Base-by-base conservation (phyloP, 2,329 filamentous ascomycete genomes). In the Calonectria pseudoreteaudii region DNA sequence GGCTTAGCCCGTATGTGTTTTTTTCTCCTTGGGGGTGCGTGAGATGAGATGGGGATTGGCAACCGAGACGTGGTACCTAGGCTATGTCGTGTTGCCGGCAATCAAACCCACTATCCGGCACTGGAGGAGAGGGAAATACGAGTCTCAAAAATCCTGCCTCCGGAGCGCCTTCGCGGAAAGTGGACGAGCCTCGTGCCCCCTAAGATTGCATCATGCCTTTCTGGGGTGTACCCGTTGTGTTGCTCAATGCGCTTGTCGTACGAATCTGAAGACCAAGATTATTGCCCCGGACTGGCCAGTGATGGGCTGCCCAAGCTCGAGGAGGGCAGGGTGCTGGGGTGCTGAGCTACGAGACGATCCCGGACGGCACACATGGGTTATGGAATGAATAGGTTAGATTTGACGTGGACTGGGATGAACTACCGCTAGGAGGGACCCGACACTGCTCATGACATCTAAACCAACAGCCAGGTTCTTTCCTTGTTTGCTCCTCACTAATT, bases 71-170 rank as follows among this genome's bases (percentile, higher is more conserved):
- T 68, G 50, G 66, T 68, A 49, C 52, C 66, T 56, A 68, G 34
- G n/a, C 28, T 36, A 56, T 68, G 52, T 47, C n/a, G 66, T 69
- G 67, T 64, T 64, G 56, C 67, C 56, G 56, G 36, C 56, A 38
- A 64, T 69, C 41, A 64, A 69, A 28, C 56, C 56, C 64, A 52
- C 41, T 49, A 49, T 26, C n/a, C 47, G 64, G 64, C 64, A 36
- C 64, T 36, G 64, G 20, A 66, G 31, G 23, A 9, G 30, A 38
- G 47, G 34, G n/a, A 65, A 70, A 28, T 53, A 56, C 41, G 47
- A 38, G 44, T 47, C 56, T 65, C 68, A 26, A 26, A 26, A 53
- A 28, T 64, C 68, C 36, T 44, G 34, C 23, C 23, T 44, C 56
- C 64, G n/a, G 58, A 44, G 16, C 6, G 38, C n/a, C 38, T 60